Conservation (phyloP, 2,329 filamentous ascomycete genomes). For the Orbilia brochopaga region DNA sequence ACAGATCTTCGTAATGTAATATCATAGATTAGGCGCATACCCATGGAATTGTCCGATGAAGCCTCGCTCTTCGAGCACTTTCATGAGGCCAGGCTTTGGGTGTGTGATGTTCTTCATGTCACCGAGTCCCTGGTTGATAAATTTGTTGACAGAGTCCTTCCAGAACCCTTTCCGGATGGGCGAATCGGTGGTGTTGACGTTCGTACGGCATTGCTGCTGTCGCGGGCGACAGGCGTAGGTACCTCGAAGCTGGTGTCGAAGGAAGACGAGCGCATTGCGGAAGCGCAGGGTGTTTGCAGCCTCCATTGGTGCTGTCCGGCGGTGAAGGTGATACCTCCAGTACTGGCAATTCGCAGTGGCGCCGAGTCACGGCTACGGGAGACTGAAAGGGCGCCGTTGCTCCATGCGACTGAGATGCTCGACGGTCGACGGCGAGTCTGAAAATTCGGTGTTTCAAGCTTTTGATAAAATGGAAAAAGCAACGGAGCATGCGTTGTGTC, state of each 20-base stretch:
- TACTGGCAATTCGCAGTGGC: neutral
- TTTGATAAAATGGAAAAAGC: slow-evolving; percentile 17
- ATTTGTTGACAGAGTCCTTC: slow-evolving; percentile 31
- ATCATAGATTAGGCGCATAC: slow-evolving; percentile 5
- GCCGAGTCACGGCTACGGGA: neutral
- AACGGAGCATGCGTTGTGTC: slow-evolving; percentile 27
- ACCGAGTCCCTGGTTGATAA: slow-evolving; percentile 38
- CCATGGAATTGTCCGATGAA: slow-evolving; percentile 45
- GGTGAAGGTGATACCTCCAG: neutral
- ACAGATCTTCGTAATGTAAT: neutral
- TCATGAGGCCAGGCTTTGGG: slow-evolving; percentile 18
- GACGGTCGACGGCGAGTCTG: neutral
- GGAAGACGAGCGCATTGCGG: slow-evolving; percentile 45
- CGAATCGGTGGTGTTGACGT: slow-evolving; percentile 25
- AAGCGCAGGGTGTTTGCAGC: slow-evolving; percentile 28
- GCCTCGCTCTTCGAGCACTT: slow-evolving; percentile 17
- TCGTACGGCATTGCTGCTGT: slow-evolving; percentile 34
- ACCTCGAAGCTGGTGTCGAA: slow-evolving; percentile 45
- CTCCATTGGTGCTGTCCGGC: slow-evolving; percentile 26
- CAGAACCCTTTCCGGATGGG: slow-evolving; percentile 30
- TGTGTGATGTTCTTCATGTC: slow-evolving; percentile 36
- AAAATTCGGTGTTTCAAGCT: neutral
- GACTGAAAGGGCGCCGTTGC: neutral
- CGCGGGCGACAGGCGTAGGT: slow-evolving; percentile 17
- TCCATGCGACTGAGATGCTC: neutral